phyloP scores from a whole-genome alignment of 192 early-diverging fungal species.

The Dimargaris verticillata region DNA sequence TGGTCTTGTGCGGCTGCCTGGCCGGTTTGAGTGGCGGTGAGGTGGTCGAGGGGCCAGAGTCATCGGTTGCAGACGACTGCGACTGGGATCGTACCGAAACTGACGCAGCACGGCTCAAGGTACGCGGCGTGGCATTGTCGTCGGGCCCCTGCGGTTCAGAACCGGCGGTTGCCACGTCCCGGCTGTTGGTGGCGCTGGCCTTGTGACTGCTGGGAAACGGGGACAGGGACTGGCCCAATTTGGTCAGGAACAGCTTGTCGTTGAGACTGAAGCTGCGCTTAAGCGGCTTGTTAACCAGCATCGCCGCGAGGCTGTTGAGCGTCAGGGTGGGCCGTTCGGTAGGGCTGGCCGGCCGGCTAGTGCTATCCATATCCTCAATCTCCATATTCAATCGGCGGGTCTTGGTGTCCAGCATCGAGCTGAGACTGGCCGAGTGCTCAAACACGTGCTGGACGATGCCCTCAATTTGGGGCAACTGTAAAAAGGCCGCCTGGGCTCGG shows the following conservation, averaged over 20 bases:
- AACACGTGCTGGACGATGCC: neutral
- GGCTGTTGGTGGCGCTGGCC: too few relatives aligned
- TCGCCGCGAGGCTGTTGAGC: neutral
- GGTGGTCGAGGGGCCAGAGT: neutral
- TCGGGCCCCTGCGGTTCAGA: too few relatives aligned
- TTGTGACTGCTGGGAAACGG: too few relatives aligned
- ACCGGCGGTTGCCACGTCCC: too few relatives aligned
- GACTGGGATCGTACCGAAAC: too few relatives aligned
- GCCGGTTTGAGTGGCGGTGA: neutral
- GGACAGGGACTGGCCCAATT: neutral
- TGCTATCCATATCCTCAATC: neutral
- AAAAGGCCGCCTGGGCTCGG: neutral
- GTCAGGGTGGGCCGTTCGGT: neutral
- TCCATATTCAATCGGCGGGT: slow-evolving; percentile 2
- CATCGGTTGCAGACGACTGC: too few relatives aligned
- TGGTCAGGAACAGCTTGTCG: slow-evolving; percentile 7
- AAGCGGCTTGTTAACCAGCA: slow-evolving; percentile 3
- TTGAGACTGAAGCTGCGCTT: slow-evolving; percentile 11
- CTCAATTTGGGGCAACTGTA: neutral
- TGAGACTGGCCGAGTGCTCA: neutral
- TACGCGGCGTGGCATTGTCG: too few relatives aligned
- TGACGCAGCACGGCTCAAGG: too few relatives aligned
- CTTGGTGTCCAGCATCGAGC: slow-evolving; percentile 1
- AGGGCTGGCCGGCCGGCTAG: neutral
- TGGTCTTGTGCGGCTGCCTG: neutral